Evolutionary conservation across 257 asterid genomes (phyloP), one percentile per base, ranked within the genome.

Genomic region (Ophiorrhiza pumila): DNA sequence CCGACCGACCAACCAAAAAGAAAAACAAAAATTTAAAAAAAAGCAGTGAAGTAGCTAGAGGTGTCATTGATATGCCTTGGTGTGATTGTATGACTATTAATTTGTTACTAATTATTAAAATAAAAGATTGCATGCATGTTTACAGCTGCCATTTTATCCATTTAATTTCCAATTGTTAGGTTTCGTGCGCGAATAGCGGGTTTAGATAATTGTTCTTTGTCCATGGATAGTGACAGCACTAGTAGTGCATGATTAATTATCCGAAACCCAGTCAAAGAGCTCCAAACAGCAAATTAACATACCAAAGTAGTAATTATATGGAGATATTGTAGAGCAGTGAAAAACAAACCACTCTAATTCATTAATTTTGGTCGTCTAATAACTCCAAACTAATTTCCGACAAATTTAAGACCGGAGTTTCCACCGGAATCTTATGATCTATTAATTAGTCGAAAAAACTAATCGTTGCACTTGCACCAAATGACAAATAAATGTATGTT

Each of bases 391-490:
- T 20, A 13, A 5, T 39, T 22, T 59, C 41, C 14, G 65, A 59
- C 41, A 59, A 9, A 59, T 15, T 59, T 37, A 37, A 37, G 7
- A 14, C 12, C 31, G 60, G 5, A 5, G 23, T 29, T 47, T 1
- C 47, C 61, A 20, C 20, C 61, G 61, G 61, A 68, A 49, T 68
- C 61, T 46, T 47, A 29, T 47, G 62, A 68, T 68, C 49, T 18
- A 25, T 32, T 45, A 3, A 35, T 20, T 4, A 14, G 18, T 42
- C 25, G 25, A 42, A 43, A 23, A 65, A 17, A n/a, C n/a, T n/a
- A n/a, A n/a, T n/a, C n/a, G n/a, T n/a, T n/a, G n/a, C n/a, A n/a
- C n/a, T n/a, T n/a, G n/a, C n/a, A n/a, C n/a, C n/a, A n/a, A n/a
- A n/a, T n/a, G n/a, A n/a, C n/a, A n/a, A n/a, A n/a, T n/a, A n/a